Evolutionary conservation across 345 rosid species (phyloP), one percentile per base, ranked within the genome.

Genomic region (Mercurialis annua): DNA sequence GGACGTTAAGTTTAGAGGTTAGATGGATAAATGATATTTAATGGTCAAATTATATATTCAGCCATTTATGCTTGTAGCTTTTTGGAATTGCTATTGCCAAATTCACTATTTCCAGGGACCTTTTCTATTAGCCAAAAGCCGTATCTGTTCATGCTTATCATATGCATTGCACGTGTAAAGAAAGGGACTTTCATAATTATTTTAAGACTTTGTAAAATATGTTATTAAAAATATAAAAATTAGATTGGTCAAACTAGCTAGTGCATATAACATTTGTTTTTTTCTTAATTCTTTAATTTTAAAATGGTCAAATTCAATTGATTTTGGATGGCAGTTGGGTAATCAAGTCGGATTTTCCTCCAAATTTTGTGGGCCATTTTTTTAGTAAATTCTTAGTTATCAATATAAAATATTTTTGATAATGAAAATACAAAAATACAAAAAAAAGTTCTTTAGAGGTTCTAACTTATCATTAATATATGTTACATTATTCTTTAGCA

Each of bases 51-150:
- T n/a, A n/a, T n/a, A n/a, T n/a, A n/a, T n/a, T n/a, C n/a, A n/a
- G n/a, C n/a, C n/a, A n/a, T n/a, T n/a, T 8, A 40, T 40, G 11
- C 11, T 1, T 40, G 1, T 40, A 3, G 11, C 44, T 40, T 40
- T 40, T 40, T 8, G 44, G 44, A 10, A 40, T 40, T 54, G 29
- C 56, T 30, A 51, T 60, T 48, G 6, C 44, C 47, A 65, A 60
- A 53, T 56, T 66, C 29, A 27, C 66, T 70, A 12, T 33, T 21
- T 33, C 0, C 0, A 59, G 20, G 3, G 11, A 47, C 67, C 69
- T 57, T 57, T 69, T 57, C 47, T 24, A 24, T 44, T 54, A 57
- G 48, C 65, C 56, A 53, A 78, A 68, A 67, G 73, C 47, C 78
- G 33, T 6, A 16, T 9, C 5, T 8, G 47, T 26, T 21, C 67